Base-by-base conservation (phyloP, 192 early-diverging fungal genomes). In the Coemansia sp. region DNA sequence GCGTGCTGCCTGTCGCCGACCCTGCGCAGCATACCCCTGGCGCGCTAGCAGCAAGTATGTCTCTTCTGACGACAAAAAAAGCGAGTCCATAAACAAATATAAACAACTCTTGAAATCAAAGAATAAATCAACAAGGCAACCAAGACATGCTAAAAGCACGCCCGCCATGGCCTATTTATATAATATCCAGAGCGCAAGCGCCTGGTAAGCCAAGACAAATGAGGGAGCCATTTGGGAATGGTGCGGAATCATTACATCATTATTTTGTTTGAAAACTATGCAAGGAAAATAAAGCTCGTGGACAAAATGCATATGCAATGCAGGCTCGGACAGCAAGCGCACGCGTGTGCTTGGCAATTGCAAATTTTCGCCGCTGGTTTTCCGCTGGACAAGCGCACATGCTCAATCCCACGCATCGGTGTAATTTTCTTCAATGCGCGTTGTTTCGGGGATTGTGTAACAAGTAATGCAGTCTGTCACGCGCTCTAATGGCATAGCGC, bases 1-100 rank as follows among this genome's bases (percentile, higher is more conserved):
- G 25, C 14, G 17, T 12, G n/a, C 62, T 7, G 66, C 43, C 15
- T 65, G 66, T 14, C 75, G 69, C 52, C 75, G 59, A 32, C 59
- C 57, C 53, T 77, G 75, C 0, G 75, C 75, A 7, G 66, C 62
- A 62, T 72, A 72, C 1, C 75, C 75, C 58, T 77, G 75, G 49
- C 75, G 75, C 32, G 62, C 65, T 32, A 77, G 47, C 7, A 77
- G 52, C 48, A 64, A 24, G 15, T 65, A 66, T 35, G 75, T 72
- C 39, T 64, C 62, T 38, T 57, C 69, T 2, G 49, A 38, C 7
- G 75, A 65, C 17, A 77, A 37, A 15, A 52, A 41, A 62, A 71
- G 60, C 12, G 69, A 47, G 23, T 68, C 69, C 75, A 77, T 77
- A 9, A 14, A 3, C 12, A 12, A 14, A 12, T 41, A 12, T 10